Conservation (phyloP, 306 rosid genomes). For the Citrullus mucosospermus region DNA sequence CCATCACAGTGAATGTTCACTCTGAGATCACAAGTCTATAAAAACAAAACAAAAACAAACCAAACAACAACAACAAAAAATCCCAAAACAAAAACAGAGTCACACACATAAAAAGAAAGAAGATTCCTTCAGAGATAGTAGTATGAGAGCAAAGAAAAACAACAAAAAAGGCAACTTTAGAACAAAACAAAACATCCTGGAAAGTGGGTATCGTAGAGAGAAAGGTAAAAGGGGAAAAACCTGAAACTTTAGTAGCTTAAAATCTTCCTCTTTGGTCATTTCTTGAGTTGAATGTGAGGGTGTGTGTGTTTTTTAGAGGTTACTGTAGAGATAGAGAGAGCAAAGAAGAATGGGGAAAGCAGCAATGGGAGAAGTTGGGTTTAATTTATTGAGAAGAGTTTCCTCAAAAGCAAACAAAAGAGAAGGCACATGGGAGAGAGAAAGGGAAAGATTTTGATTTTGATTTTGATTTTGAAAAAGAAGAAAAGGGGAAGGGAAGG, state of each 20-base stretch:
- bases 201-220: not conserved
- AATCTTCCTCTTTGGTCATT: conserved; percentile 94
- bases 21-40: conserved; percentile 82
- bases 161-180: conserved; percentile 18
- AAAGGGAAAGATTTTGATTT: not conserved
- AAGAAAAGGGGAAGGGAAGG: no score
- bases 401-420: conserved; percentile 3
- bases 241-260: conserved; percentile 94
- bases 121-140: conserved; percentile 13
- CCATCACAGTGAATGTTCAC: conserved; percentile 99
- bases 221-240: conserved; percentile 32
- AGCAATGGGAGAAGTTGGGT: not conserved
- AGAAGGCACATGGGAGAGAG: not conserved
- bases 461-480: not conserved
- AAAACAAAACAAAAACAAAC: not conserved
- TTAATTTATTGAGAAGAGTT: not conserved
- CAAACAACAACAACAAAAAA: not conserved
- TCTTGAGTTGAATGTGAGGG: conserved; percentile 9
- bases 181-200: conserved; percentile 1
- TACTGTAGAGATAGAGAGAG: not conserved
- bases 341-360: not conserved
- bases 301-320: no score
- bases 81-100: not conserved
- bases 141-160: not conserved
- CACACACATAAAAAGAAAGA: not conserved